phyloP scores from a whole-genome alignment of 106 monocot species.

The Allium sativum region DNA sequence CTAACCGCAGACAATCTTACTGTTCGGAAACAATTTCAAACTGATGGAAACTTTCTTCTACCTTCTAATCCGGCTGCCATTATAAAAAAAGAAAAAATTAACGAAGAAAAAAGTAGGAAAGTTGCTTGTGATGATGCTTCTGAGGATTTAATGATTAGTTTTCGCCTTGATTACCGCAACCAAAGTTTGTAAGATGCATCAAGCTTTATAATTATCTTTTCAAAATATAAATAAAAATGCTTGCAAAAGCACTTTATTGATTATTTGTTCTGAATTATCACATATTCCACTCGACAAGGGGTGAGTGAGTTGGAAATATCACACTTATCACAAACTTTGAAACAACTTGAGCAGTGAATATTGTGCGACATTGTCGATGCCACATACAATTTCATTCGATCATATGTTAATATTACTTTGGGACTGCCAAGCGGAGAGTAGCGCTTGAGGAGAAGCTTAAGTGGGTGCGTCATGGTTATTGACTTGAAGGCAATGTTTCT shows the following conservation, averaged over 20 bases:
- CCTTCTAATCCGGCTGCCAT: constrained; percentile 51
- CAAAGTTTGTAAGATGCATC: constrained; percentile 40
- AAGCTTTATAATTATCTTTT: neutral
- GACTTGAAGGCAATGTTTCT: too few species aligned
- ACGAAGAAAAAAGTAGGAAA: constrained; percentile 8
- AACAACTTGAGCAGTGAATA: too few species aligned
- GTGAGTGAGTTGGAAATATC: too few species aligned
- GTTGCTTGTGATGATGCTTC: constrained; percentile 22
- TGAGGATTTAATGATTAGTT: constrained; percentile 53
- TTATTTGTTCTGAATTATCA: neutral
- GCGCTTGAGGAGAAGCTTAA: too few species aligned
- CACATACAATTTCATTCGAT: too few species aligned
- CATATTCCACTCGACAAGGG: too few species aligned
- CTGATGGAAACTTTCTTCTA: constrained; percentile 49
- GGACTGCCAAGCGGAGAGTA: too few species aligned
- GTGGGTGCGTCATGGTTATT: too few species aligned
- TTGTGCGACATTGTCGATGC: too few species aligned
- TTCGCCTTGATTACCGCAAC: constrained; percentile 69
- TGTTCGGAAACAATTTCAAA: constrained; percentile 49
- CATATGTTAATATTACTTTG: too few species aligned
- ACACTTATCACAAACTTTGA: too few species aligned
- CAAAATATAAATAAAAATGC: neutral
- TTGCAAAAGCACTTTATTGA: too few species aligned
- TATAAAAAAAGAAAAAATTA: constrained; percentile 5
- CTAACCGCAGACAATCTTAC: constrained; percentile 48